Base-by-base conservation (phyloP, 1,284 basidiomycete species). In the Acaromyces ingoldii region DNA sequence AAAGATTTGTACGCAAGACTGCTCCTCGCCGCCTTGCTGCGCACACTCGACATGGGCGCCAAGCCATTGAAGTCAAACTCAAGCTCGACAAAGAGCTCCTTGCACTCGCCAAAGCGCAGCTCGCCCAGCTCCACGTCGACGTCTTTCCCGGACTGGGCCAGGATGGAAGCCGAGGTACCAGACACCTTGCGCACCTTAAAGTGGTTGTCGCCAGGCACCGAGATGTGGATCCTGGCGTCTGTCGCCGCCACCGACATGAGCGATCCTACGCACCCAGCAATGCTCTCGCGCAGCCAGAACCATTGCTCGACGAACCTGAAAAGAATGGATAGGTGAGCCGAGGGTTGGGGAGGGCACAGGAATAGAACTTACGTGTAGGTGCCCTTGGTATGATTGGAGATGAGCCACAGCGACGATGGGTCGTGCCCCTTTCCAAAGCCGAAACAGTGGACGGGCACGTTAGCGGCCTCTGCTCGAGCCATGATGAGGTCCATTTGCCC, bases 401-500 rank as follows among this genome's bases (percentile, higher is more conserved):
- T 90, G 39, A 96, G 84, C 93, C 93, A 98, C 15, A 98, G 82
- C n/a, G 91, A 92, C 2, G 89, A 89, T 5, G 93, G 92, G 75
- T 98, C 92, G 75, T 97, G 93, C 13, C 88, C 88, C 58, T 90
- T 88, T 48, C 92, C 92, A 73, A 93, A 98, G 42, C 93, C 93
- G 63, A 98, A 88, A 1, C 90, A 88, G 77, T 98, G 93, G 51
- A 98, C 92, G 1, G 93, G 91, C 22, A 93, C 85, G 67, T 90
- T 91, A 25, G 89, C 92, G 3, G 92, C 92, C 71, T 98, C 93
- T 0, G 91, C 88, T 38, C 93, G 86, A 37, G 92, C 91, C 56
- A 95, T 85, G 26, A 96, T 90, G 17, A 98, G 82, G 70, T 97
- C 91, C 90, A 98, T 96, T 77, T 96, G 91, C n/a, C 89, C 88